Percentiles rank a stretch among this genome's conserved stretches.
These are phyloP conservation scores for Jatropha multifida DNA, from an alignment of 441 rosid genomes.

Conservation along the genomic window DNA sequence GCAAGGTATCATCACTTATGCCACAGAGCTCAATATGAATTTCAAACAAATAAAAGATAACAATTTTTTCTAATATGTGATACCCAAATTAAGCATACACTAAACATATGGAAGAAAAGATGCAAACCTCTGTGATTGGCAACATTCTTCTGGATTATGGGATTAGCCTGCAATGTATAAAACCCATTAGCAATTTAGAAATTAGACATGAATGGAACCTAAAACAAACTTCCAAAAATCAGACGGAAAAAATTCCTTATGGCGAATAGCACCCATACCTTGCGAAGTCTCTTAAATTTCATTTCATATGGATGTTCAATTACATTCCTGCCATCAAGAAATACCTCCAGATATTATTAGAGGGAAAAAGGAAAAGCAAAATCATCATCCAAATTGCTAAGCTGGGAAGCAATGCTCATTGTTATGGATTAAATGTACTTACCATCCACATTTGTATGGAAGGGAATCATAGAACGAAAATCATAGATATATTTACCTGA, in stretches of 20 bases:
- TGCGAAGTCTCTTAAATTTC: constrained; percentile 76
- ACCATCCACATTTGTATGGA: background rate
- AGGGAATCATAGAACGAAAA: background rate
- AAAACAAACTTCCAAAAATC: background rate
- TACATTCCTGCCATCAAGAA: constrained; percentile 53
- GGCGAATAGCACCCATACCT: constrained; percentile 42
- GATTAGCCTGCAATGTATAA: constrained; percentile 68
- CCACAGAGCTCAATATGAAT: too few relatives aligned
- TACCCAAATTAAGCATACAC: background rate
- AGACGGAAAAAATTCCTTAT: background rate
- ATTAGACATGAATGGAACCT: background rate
- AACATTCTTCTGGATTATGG: constrained; percentile 61
- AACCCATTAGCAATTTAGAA: constrained; percentile 14
- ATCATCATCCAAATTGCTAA: background rate
- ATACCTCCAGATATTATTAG: constrained; percentile 14
- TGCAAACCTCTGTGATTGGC: constrained; percentile 58
- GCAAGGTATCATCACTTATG: background rate
- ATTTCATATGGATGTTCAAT: constrained; percentile 74
- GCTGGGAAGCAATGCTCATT: background rate
- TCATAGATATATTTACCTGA: constrained; percentile 44
- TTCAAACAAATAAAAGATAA: background rate
- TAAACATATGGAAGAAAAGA: constrained; percentile 6
- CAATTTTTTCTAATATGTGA: background rate
- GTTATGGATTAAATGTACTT: background rate
- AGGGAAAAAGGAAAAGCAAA: constrained; percentile 1